These are phyloP conservation scores for Penicillium samsonianum DNA, from an alignment of 495 filamentous ascomycete species.

Conservation along the genomic window DNA sequence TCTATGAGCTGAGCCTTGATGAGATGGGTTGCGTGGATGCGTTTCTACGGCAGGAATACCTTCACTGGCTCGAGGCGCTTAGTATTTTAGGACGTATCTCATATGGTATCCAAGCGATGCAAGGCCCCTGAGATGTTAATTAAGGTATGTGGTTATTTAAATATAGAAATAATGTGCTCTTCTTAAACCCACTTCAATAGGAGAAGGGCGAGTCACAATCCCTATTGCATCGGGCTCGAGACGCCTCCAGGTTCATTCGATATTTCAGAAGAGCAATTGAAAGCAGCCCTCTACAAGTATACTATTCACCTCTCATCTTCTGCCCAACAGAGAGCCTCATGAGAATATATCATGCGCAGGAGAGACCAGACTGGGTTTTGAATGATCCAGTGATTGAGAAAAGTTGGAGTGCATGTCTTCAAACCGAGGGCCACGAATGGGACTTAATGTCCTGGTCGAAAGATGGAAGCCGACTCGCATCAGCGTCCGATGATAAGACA, in stretches of 20 bases:
- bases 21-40: background rate
- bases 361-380: conserved; percentile 21
- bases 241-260: conserved; percentile 34
- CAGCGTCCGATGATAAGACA: conserved; percentile 11
- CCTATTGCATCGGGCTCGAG: conserved; percentile 24
- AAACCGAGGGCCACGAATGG: conserved; percentile 8
- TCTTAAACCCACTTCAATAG: too few species aligned
- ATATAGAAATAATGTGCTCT: too few species aligned
- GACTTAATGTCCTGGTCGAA: background rate
- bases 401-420: conserved; percentile 16
- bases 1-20: too few species aligned
- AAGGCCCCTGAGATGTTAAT: conserved; percentile 17
- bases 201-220: background rate
- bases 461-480: conserved; percentile 17
- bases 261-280: conserved; percentile 29
- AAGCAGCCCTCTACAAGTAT: conserved; percentile 33
- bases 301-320: conserved; percentile 38
- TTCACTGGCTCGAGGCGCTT: conserved; percentile 44
- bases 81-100: conserved; percentile 29
- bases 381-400: conserved; percentile 16
- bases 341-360: conserved; percentile 16
- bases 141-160: conserved; percentile 11
- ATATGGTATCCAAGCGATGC: conserved; percentile 20
- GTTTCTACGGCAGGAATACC: conserved; percentile 30
- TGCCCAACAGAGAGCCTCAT: conserved; percentile 27